Evolutionary conservation across 768 basidiomycete genomes (phyloP).

Genomic region (Tricholoma furcatifolium): DNA sequence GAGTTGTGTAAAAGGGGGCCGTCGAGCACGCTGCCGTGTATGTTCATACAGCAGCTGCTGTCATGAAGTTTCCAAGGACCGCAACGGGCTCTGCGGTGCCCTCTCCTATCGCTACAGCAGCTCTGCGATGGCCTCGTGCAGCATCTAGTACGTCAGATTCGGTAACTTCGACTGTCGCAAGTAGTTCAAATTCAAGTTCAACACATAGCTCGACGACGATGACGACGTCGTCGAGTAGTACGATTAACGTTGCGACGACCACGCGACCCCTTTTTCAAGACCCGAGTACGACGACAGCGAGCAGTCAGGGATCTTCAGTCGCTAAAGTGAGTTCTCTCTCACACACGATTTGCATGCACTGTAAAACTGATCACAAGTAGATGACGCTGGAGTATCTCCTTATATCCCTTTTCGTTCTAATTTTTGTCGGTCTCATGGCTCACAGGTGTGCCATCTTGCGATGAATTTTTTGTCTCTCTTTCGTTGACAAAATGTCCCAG

Average conservation of each 20-base stretch:
- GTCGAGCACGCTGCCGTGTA: no score
- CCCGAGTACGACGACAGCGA: constrained; percentile 16
- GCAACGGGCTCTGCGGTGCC: no score
- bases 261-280: constrained; percentile 26
- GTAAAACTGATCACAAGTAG: constrained; percentile 13
- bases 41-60: no score
- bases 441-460: constrained; percentile 18
- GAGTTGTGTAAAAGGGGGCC: no score
- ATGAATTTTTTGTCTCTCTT: constrained; percentile 1
- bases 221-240: background rate
- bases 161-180: no score
- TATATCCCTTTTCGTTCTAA: constrained; percentile 21
- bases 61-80: no score
- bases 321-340: constrained; percentile 21
- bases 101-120: no score
- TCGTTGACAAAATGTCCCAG: constrained; percentile 6
- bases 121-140: no score
- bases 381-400: constrained; percentile 30
- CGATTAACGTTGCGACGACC: background rate
- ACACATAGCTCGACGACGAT: background rate
- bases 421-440: constrained; percentile 21
- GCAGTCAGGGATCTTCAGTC: constrained; percentile 9
- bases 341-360: background rate
- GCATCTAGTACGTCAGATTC: no score
- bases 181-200: constrained; percentile 3